These are phyloP conservation scores for Epichloe elymi DNA, from an alignment of 2,329 filamentous ascomycete species.

Conservation along the genomic window DNA sequence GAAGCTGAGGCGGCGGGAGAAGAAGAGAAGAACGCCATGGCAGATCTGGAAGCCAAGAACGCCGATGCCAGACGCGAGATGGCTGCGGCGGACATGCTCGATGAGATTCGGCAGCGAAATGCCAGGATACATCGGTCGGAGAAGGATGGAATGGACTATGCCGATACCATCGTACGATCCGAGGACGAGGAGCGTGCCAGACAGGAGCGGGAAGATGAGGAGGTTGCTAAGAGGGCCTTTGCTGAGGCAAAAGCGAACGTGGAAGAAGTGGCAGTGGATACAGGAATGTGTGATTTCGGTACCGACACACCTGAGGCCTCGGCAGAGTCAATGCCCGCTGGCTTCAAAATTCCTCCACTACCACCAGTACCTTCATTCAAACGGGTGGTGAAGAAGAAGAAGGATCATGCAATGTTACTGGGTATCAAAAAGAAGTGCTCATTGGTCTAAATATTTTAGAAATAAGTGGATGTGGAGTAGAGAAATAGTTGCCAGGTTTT, in stretches of 20 bases:
- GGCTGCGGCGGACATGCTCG: slow-evolving; percentile 88
- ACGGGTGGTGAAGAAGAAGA: slow-evolving; percentile 73
- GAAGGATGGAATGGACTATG: slow-evolving; percentile 51
- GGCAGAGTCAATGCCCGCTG: slow-evolving; percentile 13
- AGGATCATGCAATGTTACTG: slow-evolving; percentile 58
- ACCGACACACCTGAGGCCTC: slow-evolving; percentile 9
- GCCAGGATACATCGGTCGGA: slow-evolving; percentile 69
- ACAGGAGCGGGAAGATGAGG: slow-evolving; percentile 70
- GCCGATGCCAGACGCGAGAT: slow-evolving; percentile 88
- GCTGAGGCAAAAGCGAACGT: slow-evolving; percentile 43
- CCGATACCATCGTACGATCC: slow-evolving; percentile 37
- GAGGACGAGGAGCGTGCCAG: slow-evolving; percentile 47
- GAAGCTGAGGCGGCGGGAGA: slow-evolving; percentile 49
- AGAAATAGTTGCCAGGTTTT: no score
- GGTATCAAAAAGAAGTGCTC: slow-evolving; percentile 79
- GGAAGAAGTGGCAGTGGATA: slow-evolving; percentile 23
- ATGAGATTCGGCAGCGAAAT: slow-evolving; percentile 88
- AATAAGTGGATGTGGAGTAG: no score
- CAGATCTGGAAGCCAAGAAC: slow-evolving; percentile 86
- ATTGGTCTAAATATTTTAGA: slow-evolving; percentile 27
- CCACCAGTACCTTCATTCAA: slow-evolving; percentile 49
- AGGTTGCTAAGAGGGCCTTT: slow-evolving; percentile 70
- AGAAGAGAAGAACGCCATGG: slow-evolving; percentile 82
- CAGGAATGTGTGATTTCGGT: not conserved
- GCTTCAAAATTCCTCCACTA: slow-evolving; percentile 7